Evolutionary conservation across 768 basidiomycete species (phyloP).

Genomic region (Hydnomerulius pinastri): DNA sequence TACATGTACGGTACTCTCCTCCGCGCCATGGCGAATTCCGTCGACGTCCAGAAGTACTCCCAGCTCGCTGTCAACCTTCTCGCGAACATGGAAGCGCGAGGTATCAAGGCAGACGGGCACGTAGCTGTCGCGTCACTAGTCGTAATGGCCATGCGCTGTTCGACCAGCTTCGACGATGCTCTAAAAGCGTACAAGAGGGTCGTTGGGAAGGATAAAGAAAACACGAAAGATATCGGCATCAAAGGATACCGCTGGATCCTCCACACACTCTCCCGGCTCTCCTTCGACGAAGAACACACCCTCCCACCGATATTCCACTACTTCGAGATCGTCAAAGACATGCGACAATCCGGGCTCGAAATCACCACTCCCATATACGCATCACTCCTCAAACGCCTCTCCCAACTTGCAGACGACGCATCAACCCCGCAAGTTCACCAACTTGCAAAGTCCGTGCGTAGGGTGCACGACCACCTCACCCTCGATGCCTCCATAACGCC

Average conservation of each 20-base stretch:
- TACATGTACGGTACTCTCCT: constrained; percentile 58
- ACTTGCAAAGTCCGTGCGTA: constrained; percentile 54
- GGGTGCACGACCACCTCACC: constrained; percentile 75
- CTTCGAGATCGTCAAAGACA: constrained; percentile 78
- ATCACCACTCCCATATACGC: constrained; percentile 66
- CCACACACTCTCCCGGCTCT: constrained; percentile 59
- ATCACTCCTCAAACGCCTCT: constrained; percentile 61
- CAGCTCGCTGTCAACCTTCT: constrained; percentile 52
- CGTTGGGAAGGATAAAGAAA: constrained; percentile 29
- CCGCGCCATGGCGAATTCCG: constrained; percentile 45
- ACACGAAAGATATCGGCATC: constrained; percentile 45
- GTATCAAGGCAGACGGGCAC: constrained; percentile 46
- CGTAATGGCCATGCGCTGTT: constrained; percentile 67
- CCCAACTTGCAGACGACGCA: constrained; percentile 39
- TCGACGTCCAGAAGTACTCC: constrained; percentile 50
- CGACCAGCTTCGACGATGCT: constrained; percentile 56
- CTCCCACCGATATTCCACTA: constrained; percentile 54
- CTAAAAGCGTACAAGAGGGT: constrained; percentile 57
- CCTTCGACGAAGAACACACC: constrained; percentile 43
- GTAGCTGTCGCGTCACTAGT: constrained; percentile 52
- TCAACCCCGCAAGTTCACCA: constrained; percentile 27
- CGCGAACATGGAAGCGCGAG: constrained; percentile 63
- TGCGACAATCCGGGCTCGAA: constrained; percentile 64
- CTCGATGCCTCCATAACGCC: constrained; percentile 77
- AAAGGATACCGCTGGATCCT: constrained; percentile 67